phyloP scores from a whole-genome alignment of 305 asterid species.

The Solanum chacoense region DNA sequence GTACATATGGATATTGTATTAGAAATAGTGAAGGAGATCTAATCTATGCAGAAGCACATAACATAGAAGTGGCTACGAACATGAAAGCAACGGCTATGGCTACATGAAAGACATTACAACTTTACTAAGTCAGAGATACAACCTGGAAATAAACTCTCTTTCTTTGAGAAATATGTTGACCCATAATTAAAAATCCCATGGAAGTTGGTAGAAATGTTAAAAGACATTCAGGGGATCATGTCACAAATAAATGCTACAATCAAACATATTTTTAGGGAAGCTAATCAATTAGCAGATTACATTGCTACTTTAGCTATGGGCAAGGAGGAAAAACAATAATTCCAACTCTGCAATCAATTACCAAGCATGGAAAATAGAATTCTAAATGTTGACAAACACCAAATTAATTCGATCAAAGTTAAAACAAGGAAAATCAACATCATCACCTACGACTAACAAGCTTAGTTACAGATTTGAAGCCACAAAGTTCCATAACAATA shows the following conservation, averaged over 20 bases:
- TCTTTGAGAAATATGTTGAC: neutral
- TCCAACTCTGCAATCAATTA: neutral
- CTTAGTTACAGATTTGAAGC: neutral
- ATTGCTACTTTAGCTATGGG: neutral
- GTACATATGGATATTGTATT: neutral
- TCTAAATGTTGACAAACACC: neutral
- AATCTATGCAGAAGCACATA: neutral
- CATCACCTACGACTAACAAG: neutral
- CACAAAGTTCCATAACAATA: neutral
- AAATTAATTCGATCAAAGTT: neutral
- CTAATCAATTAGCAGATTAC: neutral
- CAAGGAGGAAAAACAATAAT: neutral
- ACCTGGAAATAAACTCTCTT: neutral
- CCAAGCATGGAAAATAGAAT: neutral
- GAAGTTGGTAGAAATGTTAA: neutral
- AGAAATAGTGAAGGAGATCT: neutral
- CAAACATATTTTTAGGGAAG: no score
- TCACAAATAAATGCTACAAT: neutral
- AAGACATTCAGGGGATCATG: neutral
- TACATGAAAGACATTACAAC: neutral
- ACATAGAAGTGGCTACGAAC: neutral
- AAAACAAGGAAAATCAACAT: no score
- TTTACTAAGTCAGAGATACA: neutral
- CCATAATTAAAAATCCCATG: neutral
- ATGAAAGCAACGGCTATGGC: neutral